Conservation (phyloP, 1,284 basidiomycete species). For the Erythrobasidium hasegawianum region DNA sequence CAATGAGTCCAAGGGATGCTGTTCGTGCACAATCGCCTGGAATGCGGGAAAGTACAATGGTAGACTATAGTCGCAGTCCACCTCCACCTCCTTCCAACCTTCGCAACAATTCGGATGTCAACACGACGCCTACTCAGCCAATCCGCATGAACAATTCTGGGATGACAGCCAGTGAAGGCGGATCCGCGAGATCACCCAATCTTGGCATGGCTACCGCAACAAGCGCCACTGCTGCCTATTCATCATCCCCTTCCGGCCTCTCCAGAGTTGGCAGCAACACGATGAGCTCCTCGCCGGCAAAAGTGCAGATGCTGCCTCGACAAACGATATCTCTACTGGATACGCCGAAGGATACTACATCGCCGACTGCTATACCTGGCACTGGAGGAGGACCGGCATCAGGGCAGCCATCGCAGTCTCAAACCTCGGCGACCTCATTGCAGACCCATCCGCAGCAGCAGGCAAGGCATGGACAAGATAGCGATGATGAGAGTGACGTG, state of each 20-base stretch:
- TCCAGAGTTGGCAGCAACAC: constrained; percentile 7
- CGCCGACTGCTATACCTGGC: constrained; percentile 7
- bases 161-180: constrained; percentile 5
- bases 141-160: not conserved
- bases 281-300: constrained; percentile 20
- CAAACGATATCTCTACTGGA: constrained; percentile 27
- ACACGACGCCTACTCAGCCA: constrained; percentile 11
- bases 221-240: constrained; percentile 7
- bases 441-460: not conserved
- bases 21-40: constrained; percentile 9
- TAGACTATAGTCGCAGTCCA: constrained; percentile 24
- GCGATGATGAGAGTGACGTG: constrained; percentile 30
- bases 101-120: not conserved
- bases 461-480: constrained; percentile 14
- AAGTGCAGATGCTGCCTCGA: constrained; percentile 31
- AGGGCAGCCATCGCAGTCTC: not conserved
- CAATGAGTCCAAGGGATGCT: constrained; percentile 19
- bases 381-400: not conserved
- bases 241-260: constrained; percentile 19
- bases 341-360: not conserved
- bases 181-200: constrained; percentile 8
- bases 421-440: too few relatives aligned
- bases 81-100: constrained; percentile 3
- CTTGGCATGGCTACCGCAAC: constrained; percentile 6
- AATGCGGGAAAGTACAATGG: constrained; percentile 12